phyloP scores from a whole-genome alignment of 495 filamentous ascomycete species.

The Darksidea phi region DNA sequence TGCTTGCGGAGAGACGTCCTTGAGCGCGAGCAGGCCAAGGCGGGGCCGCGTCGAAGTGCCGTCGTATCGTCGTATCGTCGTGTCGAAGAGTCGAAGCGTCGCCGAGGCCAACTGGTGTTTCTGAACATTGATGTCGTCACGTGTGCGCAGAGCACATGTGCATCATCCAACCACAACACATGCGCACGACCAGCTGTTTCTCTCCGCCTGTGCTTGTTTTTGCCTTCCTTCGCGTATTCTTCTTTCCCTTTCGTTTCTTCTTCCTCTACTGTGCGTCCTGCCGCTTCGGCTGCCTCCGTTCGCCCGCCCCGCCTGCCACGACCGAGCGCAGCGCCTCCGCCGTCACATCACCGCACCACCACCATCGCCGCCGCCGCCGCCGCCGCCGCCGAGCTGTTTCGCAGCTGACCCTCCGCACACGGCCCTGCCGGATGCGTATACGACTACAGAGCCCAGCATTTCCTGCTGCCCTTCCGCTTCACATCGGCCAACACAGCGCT shows the following conservation, averaged over 20 bases:
- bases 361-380: too few relatives aligned
- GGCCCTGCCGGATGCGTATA: slow-evolving; percentile 17
- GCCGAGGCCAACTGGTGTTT: too few relatives aligned
- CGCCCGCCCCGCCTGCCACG: background rate
- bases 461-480: slow-evolving; percentile 11
- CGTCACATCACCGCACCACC: slow-evolving; percentile 1
- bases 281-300: background rate
- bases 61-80: too few relatives aligned
- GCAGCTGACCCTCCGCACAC: background rate
- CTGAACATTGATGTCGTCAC: too few relatives aligned
- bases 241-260: background rate
- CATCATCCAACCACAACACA: background rate
- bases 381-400: slow-evolving; percentile 2
- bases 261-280: background rate
- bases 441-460: slow-evolving; percentile 14
- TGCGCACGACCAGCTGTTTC: background rate
- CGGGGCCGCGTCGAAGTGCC: too few relatives aligned
- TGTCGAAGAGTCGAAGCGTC: too few relatives aligned
- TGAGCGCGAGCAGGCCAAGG: too few relatives aligned
- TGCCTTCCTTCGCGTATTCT: background rate
- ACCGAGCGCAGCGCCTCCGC: background rate
- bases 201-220: background rate
- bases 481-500: background rate
- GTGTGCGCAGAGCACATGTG: too few relatives aligned
- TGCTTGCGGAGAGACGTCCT: too few relatives aligned